These are phyloP conservation scores for Pinguiococcus pyrenoidosus DNA, from an alignment of 108 stramenopile species.

Conservation along the genomic window DNA sequence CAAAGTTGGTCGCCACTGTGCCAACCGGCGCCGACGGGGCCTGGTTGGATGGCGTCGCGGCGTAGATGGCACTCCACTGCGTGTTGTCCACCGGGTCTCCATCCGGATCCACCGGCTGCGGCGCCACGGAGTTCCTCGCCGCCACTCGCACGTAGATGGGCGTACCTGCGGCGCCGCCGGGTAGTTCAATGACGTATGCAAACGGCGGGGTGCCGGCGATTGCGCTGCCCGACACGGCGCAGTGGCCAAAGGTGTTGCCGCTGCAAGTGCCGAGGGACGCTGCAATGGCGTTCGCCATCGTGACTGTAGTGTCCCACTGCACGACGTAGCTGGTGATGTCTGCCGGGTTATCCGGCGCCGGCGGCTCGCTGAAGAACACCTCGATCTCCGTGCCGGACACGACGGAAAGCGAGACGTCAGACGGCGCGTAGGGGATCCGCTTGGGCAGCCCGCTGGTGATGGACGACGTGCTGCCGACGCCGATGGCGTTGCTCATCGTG, in stretches of 20 bases:
- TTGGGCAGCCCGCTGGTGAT: constrained; percentile 29
- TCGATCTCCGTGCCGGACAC: constrained; percentile 35
- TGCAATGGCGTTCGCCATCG: constrained; percentile 27
- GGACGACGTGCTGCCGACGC: constrained; percentile 25
- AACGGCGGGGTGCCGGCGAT: constrained; percentile 37
- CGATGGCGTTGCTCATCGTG: constrained; percentile 46
- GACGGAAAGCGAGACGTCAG: constrained; percentile 20
- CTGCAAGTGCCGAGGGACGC: constrained; percentile 31
- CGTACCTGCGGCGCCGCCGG: constrained; percentile 30
- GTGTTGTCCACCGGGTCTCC: constrained; percentile 43
- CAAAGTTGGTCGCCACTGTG: too few species aligned
- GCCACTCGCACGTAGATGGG: constrained; percentile 51
- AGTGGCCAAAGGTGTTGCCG: constrained; percentile 37
- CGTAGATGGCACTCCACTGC: constrained; percentile 28
- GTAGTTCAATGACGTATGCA: constrained; percentile 37
- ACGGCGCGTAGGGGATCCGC: constrained; percentile 36
- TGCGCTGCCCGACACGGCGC: constrained; percentile 25
- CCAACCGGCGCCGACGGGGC: constrained; percentile 50
- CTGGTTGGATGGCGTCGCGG: constrained; percentile 39
- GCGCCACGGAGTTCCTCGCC: constrained; percentile 44
- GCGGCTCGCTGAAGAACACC: constrained; percentile 44
- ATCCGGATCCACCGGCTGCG: constrained; percentile 38
- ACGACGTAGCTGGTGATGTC: constrained; percentile 45
- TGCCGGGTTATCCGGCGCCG: constrained; percentile 28
- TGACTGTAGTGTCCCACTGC: constrained; percentile 50